phyloP scores from a whole-genome alignment of 805 yeast genomes.

The Nematodospora valgi region DNA sequence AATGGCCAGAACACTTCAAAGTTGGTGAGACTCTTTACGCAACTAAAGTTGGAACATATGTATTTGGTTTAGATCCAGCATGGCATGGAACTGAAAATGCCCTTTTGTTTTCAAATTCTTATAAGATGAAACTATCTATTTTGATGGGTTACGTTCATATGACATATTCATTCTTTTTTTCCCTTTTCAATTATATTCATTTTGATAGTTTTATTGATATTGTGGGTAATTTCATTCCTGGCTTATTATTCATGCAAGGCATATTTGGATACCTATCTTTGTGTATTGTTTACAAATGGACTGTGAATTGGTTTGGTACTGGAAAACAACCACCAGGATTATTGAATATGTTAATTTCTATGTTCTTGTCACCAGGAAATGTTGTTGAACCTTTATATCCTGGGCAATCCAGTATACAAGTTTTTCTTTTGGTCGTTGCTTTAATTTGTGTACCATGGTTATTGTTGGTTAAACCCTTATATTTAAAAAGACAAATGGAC shows the following conservation, averaged over 20 bases:
- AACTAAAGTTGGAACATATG: slow-evolving; percentile 62
- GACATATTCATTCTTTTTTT: slow-evolving; percentile 84
- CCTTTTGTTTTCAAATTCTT: slow-evolving; percentile 86
- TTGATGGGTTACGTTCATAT: slow-evolving; percentile 93
- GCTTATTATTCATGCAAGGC: slow-evolving; percentile 91
- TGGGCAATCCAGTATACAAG: slow-evolving; percentile 78
- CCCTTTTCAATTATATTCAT: slow-evolving; percentile 72
- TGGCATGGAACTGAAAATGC: slow-evolving; percentile 99
- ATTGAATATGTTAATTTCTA: slow-evolving; percentile 89
- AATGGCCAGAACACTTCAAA: slow-evolving; percentile 76
- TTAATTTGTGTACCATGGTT: slow-evolving; percentile 91
- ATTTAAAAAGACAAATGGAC: slow-evolving; percentile 56
- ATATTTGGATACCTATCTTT: slow-evolving; percentile 90
- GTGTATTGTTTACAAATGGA: slow-evolving; percentile 90
- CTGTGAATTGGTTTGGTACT: slow-evolving; percentile 81
- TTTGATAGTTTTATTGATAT: slow-evolving; percentile 76
- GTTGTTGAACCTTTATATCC: slow-evolving; percentile 76
- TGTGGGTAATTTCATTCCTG: slow-evolving; percentile 91
- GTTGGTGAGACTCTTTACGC: slow-evolving; percentile 71
- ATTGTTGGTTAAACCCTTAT: slow-evolving; percentile 78
- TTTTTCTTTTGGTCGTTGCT: slow-evolving; percentile 69
- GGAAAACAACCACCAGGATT: slow-evolving; percentile 86
- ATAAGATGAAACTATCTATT: slow-evolving; percentile 94
- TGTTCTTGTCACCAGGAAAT: slow-evolving; percentile 92
- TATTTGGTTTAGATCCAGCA: slow-evolving; percentile 84